Base-by-base conservation (phyloP, 352 stramenopile genomes). In the Phytophthora pseudosyringae region DNA sequence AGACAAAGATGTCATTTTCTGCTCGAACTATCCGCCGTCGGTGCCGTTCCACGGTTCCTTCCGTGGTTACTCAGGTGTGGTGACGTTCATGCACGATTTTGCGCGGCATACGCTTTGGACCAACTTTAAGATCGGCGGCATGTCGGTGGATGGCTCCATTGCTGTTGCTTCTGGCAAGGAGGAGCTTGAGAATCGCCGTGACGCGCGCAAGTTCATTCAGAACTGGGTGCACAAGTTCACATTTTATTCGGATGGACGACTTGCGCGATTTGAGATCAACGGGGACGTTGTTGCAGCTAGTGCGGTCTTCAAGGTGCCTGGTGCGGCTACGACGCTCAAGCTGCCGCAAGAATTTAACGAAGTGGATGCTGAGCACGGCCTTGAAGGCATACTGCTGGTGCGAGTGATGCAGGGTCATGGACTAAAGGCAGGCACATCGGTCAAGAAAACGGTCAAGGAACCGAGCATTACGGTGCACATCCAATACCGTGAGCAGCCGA, bases 171-270 rank as follows among this genome's bases (percentile, higher is more conserved):
- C 81, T 0, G 88, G 88, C 8, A 93, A 94, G 43, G 88, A 96
- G 49, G 86, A 96, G 59, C 80, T 96, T 15, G 88, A 94, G 54
- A 96, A 96, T 72, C 87, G 88, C 38, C 80, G 83, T 39, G 88
- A 96, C 36, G 81, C 76, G 0, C 82, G 88, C 33, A 91, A 90
- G 48, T 96, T 96, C 41, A 84, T 94, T 39, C 88, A 96, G 59
- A 96, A 96, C 50, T 96, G 88, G 88, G 86, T 96, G 32, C 88
- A 96, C 74, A 96, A 96, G 69, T 96, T 96, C 47, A 94, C 87
- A 31, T 96, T 96, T 39, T 91, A 91, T 62, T 86, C 80, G 9
- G 85, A 96, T 35, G 88, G 88, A 3, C 75, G 84, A n/a, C 74
- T 96, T 11, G 86, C 87, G 3, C 85, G 87, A 5, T 94, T 96